Percentiles rank a stretch among this genome's conserved stretches.
phyloP scores from a whole-genome alignment of 1,284 basidiomycete genomes.

The Cerrena zonata region DNA sequence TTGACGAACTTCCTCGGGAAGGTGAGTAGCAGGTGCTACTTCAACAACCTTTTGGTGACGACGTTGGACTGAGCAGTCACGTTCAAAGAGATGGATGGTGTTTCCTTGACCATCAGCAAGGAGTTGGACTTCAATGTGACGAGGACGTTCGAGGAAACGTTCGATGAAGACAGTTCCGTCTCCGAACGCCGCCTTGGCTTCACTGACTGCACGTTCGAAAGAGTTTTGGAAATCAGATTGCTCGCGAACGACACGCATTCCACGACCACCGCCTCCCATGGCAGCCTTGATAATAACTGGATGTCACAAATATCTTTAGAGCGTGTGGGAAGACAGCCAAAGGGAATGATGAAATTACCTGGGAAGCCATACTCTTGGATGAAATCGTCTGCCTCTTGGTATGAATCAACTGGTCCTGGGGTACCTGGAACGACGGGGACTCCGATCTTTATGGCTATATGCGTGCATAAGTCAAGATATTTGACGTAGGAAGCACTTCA shows the following conservation, averaged over 20 bases:
- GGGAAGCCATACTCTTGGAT: slow-evolving; percentile 96
- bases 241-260: slow-evolving; percentile 96
- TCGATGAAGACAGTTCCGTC: slow-evolving; percentile 99
- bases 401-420: slow-evolving; percentile 83
- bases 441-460: slow-evolving; percentile 72
- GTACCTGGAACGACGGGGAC: slow-evolving; percentile 98
- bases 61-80: slow-evolving; percentile 97
- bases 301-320: background rate
- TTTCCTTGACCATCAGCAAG: slow-evolving; percentile 89
- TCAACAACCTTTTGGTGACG: slow-evolving; percentile 99
- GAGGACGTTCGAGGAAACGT: slow-evolving; percentile 91
- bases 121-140: slow-evolving; percentile 96
- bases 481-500: too few relatives aligned
- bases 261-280: slow-evolving; percentile 97
- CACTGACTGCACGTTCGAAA: slow-evolving; percentile 90
- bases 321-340: background rate
- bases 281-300: slow-evolving; percentile 94
- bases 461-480: background rate
- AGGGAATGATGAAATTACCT: slow-evolving; percentile 49
- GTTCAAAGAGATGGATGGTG: slow-evolving; percentile 94
- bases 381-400: slow-evolving; percentile 81
- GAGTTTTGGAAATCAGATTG: slow-evolving; percentile 85
- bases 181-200: slow-evolving; percentile 94
- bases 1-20: slow-evolving; percentile 86
- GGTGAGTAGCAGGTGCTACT: slow-evolving; percentile 92